Conservation (phyloP, 225 moss, liverwort and hornwort species). For the Thuidium tamariscinum region DNA sequence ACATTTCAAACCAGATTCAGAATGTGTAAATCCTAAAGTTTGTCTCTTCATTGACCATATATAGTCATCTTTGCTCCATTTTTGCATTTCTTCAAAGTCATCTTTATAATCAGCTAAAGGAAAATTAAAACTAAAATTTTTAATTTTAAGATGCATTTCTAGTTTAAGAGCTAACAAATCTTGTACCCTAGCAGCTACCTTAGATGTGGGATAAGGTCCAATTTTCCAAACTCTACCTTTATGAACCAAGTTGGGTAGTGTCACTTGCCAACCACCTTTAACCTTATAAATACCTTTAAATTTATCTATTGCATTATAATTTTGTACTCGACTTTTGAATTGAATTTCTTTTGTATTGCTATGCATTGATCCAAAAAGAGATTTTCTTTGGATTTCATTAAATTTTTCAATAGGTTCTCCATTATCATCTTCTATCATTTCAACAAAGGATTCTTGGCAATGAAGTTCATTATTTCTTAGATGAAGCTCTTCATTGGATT, state of each 20-base stretch:
- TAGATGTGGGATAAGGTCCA: not conserved
- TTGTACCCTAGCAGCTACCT: not conserved
- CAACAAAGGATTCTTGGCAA: not conserved
- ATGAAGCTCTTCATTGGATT: not conserved
- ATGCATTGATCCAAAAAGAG: too few relatives aligned
- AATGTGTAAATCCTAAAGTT: not conserved
- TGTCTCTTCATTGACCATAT: not conserved
- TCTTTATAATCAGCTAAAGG: not conserved
- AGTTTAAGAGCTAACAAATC: not conserved
- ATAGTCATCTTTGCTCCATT: constrained; percentile 1
- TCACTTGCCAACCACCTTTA: not conserved
- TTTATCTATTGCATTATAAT: rapidly evolving
- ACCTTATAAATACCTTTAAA: not conserved
- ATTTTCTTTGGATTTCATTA: not conserved
- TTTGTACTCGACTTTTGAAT: too few relatives aligned
- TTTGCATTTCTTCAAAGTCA: not conserved
- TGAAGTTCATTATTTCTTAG: not conserved
- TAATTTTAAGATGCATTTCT: not conserved
- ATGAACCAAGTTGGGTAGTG: not conserved
- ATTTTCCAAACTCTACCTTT: not conserved
- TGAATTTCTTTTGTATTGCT: not conserved
- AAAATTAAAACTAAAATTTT: not conserved
- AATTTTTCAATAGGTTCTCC: not conserved
- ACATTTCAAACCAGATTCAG: not conserved
- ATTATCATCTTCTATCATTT: not conserved